Evolutionary conservation across 805 yeast genomes (phyloP), one percentile per base, ranked within the genome.

Genomic region (Candida germanica): DNA sequence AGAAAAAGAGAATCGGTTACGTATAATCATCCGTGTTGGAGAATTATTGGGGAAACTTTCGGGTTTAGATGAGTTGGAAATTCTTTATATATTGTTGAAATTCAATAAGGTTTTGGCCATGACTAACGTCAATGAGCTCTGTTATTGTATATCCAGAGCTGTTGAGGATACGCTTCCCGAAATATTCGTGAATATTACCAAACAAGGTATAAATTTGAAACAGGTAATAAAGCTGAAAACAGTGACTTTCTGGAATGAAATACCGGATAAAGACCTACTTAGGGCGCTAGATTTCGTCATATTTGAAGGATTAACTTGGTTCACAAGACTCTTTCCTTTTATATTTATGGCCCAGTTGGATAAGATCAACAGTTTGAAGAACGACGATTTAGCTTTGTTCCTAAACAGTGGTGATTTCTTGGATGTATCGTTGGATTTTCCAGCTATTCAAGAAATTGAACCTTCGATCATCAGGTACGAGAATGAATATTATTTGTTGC

Each of bases 231-330:
- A 31, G 25, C 32, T 37, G 11, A 14, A 20, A 3, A 30, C 30
- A 19, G 30, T 26, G 25, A 7, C 28, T 16, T 3, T 34, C 38
- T 23, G 32, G 42, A 20, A 46, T 29, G 29, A 10, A 6, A 14
- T 17, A 3, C n/a, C 23, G 3, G n/a, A 14, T 3, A n/a, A 19
- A 5, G 28, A 20, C 5, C 12, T 12, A 6, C n/a, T 27, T 7
- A 22, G 31, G 8, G 36, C 63, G 3, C 40, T 66, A 19, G 73
- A 68, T 39, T 54, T 65, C 25, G 46, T 66, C 9, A 51, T 66
- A 20, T 53, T 68, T 33, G 69, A 67, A 45, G 73, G 73, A 5
- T 55, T 60, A 35, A 66, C 61, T 38, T 59, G 57, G 38, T 38
- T 67, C 6, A 39, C 55, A 6, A 49, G 68, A 18, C 34, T 64